Base-by-base conservation (phyloP, 2,329 filamentous ascomycete genomes). In the Cercospora sojina region DNA sequence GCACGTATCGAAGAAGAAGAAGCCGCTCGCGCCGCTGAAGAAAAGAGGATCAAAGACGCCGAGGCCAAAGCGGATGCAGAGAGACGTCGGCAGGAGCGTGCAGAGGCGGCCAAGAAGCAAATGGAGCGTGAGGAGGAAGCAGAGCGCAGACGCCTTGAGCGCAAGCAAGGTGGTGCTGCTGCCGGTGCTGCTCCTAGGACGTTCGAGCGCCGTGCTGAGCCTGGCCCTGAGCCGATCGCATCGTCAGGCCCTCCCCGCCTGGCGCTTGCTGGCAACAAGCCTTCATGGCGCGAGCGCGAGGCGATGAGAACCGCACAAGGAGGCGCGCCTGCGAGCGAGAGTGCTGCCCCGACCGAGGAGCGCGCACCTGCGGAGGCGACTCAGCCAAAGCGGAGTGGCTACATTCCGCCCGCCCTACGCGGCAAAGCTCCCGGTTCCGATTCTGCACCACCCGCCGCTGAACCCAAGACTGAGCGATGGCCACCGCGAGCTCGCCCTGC, bases 1-100 rank as follows among this genome's bases (percentile, higher is more conserved):
- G 85, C 87, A 68, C 87, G 86, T 61, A 87, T 84, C 65, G 95
- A 98, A 80, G 94, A 92, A 79, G 91, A 96, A 78, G 93, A 97
- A 81, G 92, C 90, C 80, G 87, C 87, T 70, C 85, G 85, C 70
- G 88, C 87, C 59, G 93, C 95, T 60, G 93, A 96, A 79, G 91
- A 92, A 81, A 90, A 88, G 80, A 88, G 89, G 76, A 68, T 67
- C 20, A 64, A 71, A 58, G 67, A 69, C 67, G 88, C 86, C 73
- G 86, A 85, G 78, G 82, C 87, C 69, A 88, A 89, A 76, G 88
- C 89, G 72, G 82, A 83, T 58, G 87, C 87, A 53, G 82, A 82
- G 66, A 82, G 81, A 72, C 94, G 97, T 81, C 88, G 87, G 73
- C 87, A 92, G 76, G 75, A 77, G 70, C 75, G 75, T 51, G 70